Conservation (phyloP, 2,329 filamentous ascomycete species). For the Phialocephala subalpina region DNA sequence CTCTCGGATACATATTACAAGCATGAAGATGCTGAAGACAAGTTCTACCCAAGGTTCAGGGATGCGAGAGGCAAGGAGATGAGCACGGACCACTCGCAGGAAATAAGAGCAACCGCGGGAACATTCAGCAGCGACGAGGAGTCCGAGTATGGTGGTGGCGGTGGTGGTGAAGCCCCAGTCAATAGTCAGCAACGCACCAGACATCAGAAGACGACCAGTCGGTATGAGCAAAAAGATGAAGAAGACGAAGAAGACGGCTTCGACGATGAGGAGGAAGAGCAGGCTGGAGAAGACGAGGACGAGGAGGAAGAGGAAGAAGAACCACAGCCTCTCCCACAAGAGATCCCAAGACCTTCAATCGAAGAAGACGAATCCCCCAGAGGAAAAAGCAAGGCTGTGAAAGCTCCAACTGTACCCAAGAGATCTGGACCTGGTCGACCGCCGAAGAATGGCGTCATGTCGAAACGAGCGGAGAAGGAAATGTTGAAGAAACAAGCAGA, state of each 20-base stretch:
- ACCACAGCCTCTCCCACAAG: conserved; percentile 31
- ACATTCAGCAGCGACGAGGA: conserved; percentile 29
- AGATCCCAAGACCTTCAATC: not conserved
- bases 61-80: conserved; percentile 69
- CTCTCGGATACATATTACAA: not conserved
- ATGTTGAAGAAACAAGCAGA: conserved; percentile 37
- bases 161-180: conserved; percentile 19
- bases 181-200: not conserved
- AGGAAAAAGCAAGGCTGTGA: not conserved
- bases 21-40: not conserved
- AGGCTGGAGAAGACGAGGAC: conserved; percentile 36
- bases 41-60: not conserved
- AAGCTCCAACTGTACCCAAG: conserved; percentile 24
- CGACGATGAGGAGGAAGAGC: conserved; percentile 39
- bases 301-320: conserved; percentile 30
- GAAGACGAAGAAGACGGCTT: conserved; percentile 39
- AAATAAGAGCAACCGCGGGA: conserved; percentile 61
- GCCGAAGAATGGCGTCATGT: conserved; percentile 85
- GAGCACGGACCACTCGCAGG: conserved; percentile 76
- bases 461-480: conserved; percentile 72
- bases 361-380: conserved; percentile 19
- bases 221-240: conserved; percentile 28
- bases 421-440: conserved; percentile 78
- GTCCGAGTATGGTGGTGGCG: conserved; percentile 33
- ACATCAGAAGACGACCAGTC: not conserved